Conservation (phyloP, 1,284 basidiomycete species). For the Ustilago curta region DNA sequence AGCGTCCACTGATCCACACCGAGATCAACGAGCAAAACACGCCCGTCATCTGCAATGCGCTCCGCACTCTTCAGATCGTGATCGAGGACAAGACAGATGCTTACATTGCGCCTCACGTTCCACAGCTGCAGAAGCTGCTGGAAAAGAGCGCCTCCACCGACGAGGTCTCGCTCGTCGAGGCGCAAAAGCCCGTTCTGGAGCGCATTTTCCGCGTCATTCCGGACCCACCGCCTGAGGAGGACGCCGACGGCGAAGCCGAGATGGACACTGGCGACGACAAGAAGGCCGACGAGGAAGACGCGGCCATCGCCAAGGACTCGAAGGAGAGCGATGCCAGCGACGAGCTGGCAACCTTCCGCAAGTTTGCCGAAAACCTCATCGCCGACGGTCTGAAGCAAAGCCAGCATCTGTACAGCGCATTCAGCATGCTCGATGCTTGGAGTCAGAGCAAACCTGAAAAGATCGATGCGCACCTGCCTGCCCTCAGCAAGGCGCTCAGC, state of each 20-base stretch:
- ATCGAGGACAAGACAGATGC: slow-evolving; percentile 83
- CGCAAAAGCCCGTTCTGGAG: slow-evolving; percentile 77
- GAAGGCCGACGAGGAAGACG: slow-evolving; percentile 78
- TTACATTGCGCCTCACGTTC: slow-evolving; percentile 84
- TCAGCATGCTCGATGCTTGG: slow-evolving; percentile 89
- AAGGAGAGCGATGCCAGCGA: slow-evolving; percentile 63
- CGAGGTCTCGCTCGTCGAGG: slow-evolving; percentile 57
- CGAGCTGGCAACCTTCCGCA: slow-evolving; percentile 80
- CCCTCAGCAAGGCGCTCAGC: slow-evolving; percentile 85
- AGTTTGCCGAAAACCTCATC: slow-evolving; percentile 80
- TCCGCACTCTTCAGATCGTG: slow-evolving; percentile 90
- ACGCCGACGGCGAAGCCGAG: slow-evolving; percentile 54
- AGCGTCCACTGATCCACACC: slow-evolving; percentile 71
- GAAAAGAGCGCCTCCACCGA: slow-evolving; percentile 69
- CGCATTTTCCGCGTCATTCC: slow-evolving; percentile 86
- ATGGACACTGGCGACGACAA: slow-evolving; percentile 74
- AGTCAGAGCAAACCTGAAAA: slow-evolving; percentile 84
- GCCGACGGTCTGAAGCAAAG: slow-evolving; percentile 83
- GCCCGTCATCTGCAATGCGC: slow-evolving; percentile 81
- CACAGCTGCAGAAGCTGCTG: slow-evolving; percentile 86
- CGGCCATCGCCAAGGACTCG: slow-evolving; percentile 23
- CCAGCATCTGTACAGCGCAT: slow-evolving; percentile 80
- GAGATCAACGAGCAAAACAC: slow-evolving; percentile 78
- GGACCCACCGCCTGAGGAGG: slow-evolving; percentile 52
- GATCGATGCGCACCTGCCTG: slow-evolving; percentile 82